Evolutionary conservation across 306 rosid genomes (phyloP).

Genomic region (Corylus americana): DNA sequence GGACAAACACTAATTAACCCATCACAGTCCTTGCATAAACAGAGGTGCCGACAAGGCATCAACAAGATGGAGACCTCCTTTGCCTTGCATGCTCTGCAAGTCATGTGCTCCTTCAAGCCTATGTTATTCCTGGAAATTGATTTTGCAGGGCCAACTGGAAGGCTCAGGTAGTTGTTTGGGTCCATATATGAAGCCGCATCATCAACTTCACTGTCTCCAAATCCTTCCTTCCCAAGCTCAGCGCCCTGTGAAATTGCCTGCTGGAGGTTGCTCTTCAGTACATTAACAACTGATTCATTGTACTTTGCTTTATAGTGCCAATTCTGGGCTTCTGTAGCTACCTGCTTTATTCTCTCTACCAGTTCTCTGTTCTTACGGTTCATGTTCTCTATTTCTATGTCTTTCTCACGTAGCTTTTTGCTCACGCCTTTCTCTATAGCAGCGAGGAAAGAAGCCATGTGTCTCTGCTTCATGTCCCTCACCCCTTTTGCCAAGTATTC

Average conservation of each 20-base stretch:
- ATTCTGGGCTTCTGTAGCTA: constrained; percentile 73
- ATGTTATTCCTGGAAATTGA: constrained; percentile 36
- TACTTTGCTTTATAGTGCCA: constrained; percentile 88
- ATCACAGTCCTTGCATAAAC: constrained; percentile 88
- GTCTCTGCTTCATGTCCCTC: constrained; percentile 79
- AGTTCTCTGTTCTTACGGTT: constrained; percentile 69
- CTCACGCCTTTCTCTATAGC: constrained; percentile 71
- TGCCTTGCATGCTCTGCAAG: constrained; percentile 68
- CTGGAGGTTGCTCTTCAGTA: constrained; percentile 73
- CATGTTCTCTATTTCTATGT: constrained; percentile 73
- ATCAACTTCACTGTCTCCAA: constrained; percentile 88
- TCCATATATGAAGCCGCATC: constrained; percentile 67
- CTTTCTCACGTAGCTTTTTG: constrained; percentile 68
- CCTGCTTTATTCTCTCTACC: constrained; percentile 80
- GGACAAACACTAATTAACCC: constrained; percentile 70
- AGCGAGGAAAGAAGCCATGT: constrained; percentile 56
- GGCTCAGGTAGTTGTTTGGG: constrained; percentile 55
- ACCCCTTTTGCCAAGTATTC: constrained; percentile 79
- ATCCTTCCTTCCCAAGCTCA: constrained; percentile 90
- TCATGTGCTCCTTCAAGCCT: constrained; percentile 45
- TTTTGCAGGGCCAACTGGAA: constrained; percentile 36
- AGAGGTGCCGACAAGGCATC: constrained; percentile 91
- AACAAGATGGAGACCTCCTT: constrained; percentile 79
- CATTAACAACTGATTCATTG: constrained; percentile 82
- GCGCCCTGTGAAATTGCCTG: constrained; percentile 85